phyloP scores from a whole-genome alignment of 2,329 filamentous ascomycete genomes.

The Colletotrichum sp. region DNA sequence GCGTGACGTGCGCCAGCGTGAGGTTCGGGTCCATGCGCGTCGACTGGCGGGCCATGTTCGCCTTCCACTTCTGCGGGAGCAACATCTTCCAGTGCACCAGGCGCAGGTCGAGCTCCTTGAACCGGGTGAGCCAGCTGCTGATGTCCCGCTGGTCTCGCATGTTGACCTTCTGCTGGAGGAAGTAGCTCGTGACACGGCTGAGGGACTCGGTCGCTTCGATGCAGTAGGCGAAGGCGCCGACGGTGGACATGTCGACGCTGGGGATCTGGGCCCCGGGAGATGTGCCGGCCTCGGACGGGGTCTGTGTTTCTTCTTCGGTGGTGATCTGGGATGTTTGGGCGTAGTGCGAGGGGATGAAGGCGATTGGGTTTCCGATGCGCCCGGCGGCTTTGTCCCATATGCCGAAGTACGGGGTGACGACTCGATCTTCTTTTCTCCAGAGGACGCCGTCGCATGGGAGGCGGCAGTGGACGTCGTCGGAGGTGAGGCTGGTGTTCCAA shows the following conservation, averaged over 20 bases:
- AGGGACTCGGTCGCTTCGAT: conserved; percentile 49
- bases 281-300: neutral
- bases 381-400: conserved; percentile 42
- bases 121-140: conserved; percentile 43
- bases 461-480: conserved; percentile 30
- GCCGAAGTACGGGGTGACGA: conserved; percentile 42
- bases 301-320: conserved; percentile 4
- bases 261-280: conserved; percentile 6
- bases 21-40: conserved; percentile 50
- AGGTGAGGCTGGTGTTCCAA: conserved; percentile 36
- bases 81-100: conserved; percentile 47
- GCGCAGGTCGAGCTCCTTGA: conserved; percentile 49
- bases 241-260: conserved; percentile 35
- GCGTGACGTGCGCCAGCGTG: conserved; percentile 50
- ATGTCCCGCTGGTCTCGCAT: conserved; percentile 38
- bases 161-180: conserved; percentile 44
- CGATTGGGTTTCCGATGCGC: conserved; percentile 35
- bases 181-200: conserved; percentile 44
- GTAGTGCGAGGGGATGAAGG: conserved; percentile 29
- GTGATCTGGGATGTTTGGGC: neutral
- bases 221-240: conserved; percentile 47
- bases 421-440: conserved; percentile 39
- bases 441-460: conserved; percentile 39
- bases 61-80: conserved; percentile 42
- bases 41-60: conserved; percentile 31